These are phyloP conservation scores for Phytophthora sp. DNA, from an alignment of 352 stramenopile genomes.

Conservation along the genomic window DNA sequence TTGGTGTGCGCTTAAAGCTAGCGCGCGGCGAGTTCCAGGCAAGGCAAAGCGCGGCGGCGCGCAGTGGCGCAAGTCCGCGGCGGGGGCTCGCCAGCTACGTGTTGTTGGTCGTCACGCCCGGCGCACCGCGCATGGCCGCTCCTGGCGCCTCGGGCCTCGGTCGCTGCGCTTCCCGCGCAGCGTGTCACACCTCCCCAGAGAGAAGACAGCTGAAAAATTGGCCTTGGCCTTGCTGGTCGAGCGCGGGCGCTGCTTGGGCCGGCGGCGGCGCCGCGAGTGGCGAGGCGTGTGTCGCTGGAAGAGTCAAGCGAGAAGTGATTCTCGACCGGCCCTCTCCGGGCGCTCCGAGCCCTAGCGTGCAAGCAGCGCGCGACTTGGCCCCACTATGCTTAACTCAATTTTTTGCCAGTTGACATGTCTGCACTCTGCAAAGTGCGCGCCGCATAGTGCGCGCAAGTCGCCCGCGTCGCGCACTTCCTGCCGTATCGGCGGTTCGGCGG, in stretches of 20 bases:
- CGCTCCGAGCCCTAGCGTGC: constrained; percentile 4
- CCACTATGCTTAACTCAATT: constrained; percentile 10
- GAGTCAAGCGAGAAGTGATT: constrained; percentile 12
- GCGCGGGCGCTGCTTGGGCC: not conserved
- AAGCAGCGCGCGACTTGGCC: constrained; percentile 10
- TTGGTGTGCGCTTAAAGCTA: constrained; percentile 12
- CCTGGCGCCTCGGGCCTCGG: not conserved
- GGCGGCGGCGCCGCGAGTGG: no score
- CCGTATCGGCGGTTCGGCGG: no score
- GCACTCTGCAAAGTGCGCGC: not conserved
- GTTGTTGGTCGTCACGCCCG: constrained; percentile 12
- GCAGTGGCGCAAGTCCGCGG: constrained; percentile 19
- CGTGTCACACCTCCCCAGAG: constrained; percentile 20
- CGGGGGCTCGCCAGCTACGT: constrained; percentile 1
- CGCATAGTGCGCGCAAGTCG: no score
- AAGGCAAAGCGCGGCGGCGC: constrained; percentile 3
- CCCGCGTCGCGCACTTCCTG: not conserved
- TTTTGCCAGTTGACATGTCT: constrained; percentile 16
- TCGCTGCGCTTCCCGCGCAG: constrained; percentile 11
- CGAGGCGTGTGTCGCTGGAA: constrained; percentile 16
- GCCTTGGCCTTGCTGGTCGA: not conserved
- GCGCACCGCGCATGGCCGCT: not conserved
- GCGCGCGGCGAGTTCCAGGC: constrained; percentile 21
- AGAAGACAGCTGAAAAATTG: constrained; percentile 23
- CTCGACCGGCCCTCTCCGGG: constrained; percentile 21